A percentile compares a stretch with the other conserved stretches of the same genome.
Evolutionary conservation across 2,329 filamentous ascomycete genomes (phyloP).

Genomic region (Metarhizium album): DNA sequence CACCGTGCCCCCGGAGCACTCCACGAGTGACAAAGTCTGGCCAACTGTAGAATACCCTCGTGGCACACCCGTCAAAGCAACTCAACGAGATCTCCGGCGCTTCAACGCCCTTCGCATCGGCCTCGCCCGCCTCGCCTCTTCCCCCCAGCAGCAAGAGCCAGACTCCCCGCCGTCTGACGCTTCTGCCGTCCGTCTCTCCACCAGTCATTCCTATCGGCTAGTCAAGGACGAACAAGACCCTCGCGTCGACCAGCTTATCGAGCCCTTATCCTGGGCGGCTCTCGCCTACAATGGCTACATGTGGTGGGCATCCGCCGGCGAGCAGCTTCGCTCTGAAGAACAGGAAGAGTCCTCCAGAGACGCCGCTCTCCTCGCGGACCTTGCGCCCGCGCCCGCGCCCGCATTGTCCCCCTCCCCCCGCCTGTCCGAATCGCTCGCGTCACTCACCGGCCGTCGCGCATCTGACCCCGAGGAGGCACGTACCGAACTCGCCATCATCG

Average conservation of each 20-base stretch:
- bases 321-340: conserved; percentile 52
- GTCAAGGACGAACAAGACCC: conserved; percentile 32
- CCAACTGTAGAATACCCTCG: conserved; percentile 61
- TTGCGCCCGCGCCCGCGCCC: conserved; percentile 25
- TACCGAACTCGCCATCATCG: conserved; percentile 60
- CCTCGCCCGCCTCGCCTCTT: conserved; percentile 37
- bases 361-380: conserved; percentile 42
- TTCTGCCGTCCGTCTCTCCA: conserved; percentile 16
- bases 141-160: conserved; percentile 14
- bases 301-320: conserved; percentile 82
- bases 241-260: conserved; percentile 44
- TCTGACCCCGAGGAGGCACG: conserved; percentile 31
- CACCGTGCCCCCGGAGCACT: conserved; percentile 58
- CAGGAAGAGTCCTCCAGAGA: conserved; percentile 47
- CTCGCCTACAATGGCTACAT: conserved; percentile 76
- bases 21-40: conserved; percentile 55
- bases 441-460: conserved; percentile 27
- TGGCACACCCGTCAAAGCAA: conserved; percentile 63
- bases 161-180: conserved; percentile 19
- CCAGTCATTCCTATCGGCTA: conserved; percentile 15
- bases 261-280: conserved; percentile 58
- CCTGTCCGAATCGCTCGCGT: conserved; percentile 33
- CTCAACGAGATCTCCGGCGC: conserved; percentile 78
- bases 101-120: conserved; percentile 60
- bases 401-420: conserved; percentile 22